A percentile compares a stretch with the other conserved stretches of the same genome.
These are phyloP conservation scores for Colletotrichum sublineola DNA, from an alignment of 2,329 filamentous ascomycete genomes.

Conservation along the genomic window DNA sequence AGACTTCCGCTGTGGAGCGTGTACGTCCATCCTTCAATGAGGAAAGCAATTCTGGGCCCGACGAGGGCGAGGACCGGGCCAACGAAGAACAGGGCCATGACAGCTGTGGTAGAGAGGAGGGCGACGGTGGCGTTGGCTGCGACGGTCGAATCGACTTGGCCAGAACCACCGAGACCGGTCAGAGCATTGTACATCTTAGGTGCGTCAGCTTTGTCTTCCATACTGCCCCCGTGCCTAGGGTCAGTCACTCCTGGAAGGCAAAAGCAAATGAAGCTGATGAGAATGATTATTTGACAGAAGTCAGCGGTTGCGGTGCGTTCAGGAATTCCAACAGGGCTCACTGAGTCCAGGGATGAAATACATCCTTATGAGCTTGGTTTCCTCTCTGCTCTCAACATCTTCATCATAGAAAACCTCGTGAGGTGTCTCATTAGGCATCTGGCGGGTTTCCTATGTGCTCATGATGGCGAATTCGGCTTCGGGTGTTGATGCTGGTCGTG, in stretches of 20 bases:
- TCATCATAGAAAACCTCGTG: background rate
- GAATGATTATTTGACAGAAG: slow-evolving; percentile 49
- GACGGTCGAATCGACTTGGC: slow-evolving; percentile 59
- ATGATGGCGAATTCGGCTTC: slow-evolving; percentile 11
- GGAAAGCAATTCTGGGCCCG: slow-evolving; percentile 57
- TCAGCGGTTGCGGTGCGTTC: slow-evolving; percentile 3
- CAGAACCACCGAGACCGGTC: slow-evolving; percentile 59
- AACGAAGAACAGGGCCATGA: slow-evolving; percentile 58
- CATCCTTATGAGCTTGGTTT: slow-evolving; percentile 46
- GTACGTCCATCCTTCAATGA: slow-evolving; percentile 61
- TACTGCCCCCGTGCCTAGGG: no score
- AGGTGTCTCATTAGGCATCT: background rate
- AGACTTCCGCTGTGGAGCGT: slow-evolving; percentile 60
- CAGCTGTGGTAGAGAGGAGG: slow-evolving; percentile 57
- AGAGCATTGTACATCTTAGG: slow-evolving; percentile 63
- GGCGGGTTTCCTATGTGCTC: background rate
- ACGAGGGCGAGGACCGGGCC: slow-evolving; percentile 59
- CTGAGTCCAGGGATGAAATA: slow-evolving; percentile 62
- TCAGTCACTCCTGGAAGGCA: slow-evolving; percentile 59
- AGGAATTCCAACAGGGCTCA: background rate
- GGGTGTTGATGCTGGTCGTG: background rate
- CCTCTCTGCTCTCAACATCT: slow-evolving; percentile 4
- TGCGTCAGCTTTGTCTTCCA: background rate
- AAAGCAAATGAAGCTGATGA: slow-evolving; percentile 64
- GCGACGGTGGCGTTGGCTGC: slow-evolving; percentile 62